phyloP scores from a whole-genome alignment of 2,329 filamentous ascomycete species.

The Epichloe sp. region DNA sequence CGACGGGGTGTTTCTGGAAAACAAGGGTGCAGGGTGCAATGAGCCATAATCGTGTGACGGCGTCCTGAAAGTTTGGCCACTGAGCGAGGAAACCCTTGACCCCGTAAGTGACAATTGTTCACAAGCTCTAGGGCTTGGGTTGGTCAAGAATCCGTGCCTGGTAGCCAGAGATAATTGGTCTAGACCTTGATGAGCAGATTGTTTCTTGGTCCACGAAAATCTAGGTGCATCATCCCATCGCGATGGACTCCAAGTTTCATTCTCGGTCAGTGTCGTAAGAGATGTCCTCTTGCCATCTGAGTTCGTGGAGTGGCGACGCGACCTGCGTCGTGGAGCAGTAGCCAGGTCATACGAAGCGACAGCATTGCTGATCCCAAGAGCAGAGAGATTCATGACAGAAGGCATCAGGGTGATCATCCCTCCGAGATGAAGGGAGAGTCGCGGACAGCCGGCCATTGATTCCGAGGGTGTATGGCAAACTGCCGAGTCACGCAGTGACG shows the following conservation, averaged over 20 bases:
- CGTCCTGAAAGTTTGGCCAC: background rate
- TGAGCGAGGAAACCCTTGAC: background rate
- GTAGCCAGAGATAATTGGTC: background rate
- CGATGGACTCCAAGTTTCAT: background rate
- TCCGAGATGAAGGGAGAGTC: slow-evolving; percentile 21
- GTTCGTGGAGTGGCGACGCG: background rate
- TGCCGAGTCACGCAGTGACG: slow-evolving; percentile 7
- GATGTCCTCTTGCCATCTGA: slow-evolving; percentile 1
- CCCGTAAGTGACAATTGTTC: background rate
- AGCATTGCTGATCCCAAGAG: background rate
- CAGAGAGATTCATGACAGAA: slow-evolving; percentile 12
- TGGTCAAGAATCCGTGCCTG: background rate
- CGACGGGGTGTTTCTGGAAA: background rate
- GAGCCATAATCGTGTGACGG: background rate
- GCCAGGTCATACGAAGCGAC: background rate
- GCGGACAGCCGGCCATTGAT: slow-evolving; percentile 10
- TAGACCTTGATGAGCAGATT: background rate
- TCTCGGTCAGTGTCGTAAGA: background rate
- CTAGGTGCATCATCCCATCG: background rate
- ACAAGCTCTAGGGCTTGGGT: background rate
- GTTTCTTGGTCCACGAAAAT: background rate
- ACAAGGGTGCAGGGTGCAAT: background rate
- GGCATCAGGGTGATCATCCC: slow-evolving; percentile 13
- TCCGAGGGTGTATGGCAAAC: background rate
- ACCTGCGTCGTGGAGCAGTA: background rate